These are phyloP conservation scores for Cladophialophora exuberans DNA, from an alignment of 2,329 filamentous ascomycete species.

Conservation along the genomic window DNA sequence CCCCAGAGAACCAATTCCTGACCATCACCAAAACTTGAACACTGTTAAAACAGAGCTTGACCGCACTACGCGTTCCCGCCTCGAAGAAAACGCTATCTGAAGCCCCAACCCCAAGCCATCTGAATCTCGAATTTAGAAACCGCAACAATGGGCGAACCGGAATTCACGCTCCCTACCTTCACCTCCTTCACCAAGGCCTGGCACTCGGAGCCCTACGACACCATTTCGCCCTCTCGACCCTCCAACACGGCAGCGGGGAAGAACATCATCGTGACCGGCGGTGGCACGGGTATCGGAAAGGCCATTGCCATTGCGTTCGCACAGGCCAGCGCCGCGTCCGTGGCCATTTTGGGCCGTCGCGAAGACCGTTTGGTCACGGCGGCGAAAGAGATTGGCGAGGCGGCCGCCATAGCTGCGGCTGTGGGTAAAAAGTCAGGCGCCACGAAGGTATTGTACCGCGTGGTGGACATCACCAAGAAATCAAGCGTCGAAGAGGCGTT, in stretches of 20 bases:
- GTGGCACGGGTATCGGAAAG: background rate
- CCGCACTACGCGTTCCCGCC: no score
- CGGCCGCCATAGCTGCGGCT: background rate
- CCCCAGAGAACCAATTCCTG: no score
- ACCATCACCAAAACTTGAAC: no score
- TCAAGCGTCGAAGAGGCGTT: background rate
- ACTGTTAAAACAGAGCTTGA: no score
- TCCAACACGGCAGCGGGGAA: slow-evolving; percentile 1
- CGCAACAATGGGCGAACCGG: background rate
- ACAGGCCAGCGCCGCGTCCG: background rate
- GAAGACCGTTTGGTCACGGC: slow-evolving; percentile 1
- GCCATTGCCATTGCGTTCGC: slow-evolving; percentile 5
- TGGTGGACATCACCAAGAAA: background rate
- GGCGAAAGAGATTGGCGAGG: background rate
- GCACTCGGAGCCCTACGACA: slow-evolving; percentile 1
- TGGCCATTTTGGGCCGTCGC: slow-evolving; percentile 1
- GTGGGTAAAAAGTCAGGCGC: background rate
- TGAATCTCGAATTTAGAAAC: no score
- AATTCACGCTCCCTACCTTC: background rate
- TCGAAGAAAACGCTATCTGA: no score
- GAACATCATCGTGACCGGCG: slow-evolving; percentile 3
- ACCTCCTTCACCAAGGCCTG: slow-evolving; percentile 2
- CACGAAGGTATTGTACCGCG: background rate
- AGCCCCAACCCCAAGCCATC: background rate
- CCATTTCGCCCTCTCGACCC: slow-evolving; percentile 5